Percentiles rank a stretch among this genome's conserved stretches.
These are phyloP conservation scores for Dalechampia spathulata DNA, from an alignment of 441 rosid genomes.

Conservation along the genomic window DNA sequence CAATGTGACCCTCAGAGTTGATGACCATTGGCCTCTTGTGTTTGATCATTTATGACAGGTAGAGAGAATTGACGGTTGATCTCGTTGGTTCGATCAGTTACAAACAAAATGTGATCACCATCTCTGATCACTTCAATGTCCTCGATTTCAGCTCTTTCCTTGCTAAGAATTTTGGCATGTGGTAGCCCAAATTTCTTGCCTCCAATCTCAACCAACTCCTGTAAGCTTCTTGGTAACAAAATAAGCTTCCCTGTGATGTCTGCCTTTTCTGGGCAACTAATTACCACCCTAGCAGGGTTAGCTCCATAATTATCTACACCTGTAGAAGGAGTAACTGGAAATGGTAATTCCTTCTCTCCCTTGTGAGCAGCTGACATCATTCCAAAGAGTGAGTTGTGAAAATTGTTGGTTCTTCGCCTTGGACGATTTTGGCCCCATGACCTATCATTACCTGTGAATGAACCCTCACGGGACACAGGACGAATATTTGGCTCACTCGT, in stretches of 20 bases:
- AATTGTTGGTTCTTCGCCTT: conserved; percentile 44
- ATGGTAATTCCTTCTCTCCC: conserved; percentile 26
- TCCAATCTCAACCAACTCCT: conserved; percentile 48
- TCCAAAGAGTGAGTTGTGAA: conserved; percentile 65
- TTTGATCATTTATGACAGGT: conserved; percentile 15
- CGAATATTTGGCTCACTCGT: conserved; percentile 45
- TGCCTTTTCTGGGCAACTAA: conserved; percentile 49
- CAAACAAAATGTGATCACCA: conserved; percentile 56
- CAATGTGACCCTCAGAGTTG: no score
- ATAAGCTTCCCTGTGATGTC: conserved; percentile 40
- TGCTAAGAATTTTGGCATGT: conserved; percentile 37
- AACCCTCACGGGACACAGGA: conserved; percentile 25
- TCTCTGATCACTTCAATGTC: conserved; percentile 60
- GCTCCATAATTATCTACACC: background rate
- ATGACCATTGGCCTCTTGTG: background rate
- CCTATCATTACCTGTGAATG: conserved; percentile 23
- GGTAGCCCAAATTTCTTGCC: conserved; percentile 41
- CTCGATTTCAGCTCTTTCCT: conserved; percentile 59
- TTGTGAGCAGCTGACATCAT: conserved; percentile 48
- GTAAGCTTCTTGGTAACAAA: conserved; percentile 44
- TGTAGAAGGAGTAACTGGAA: conserved; percentile 14
- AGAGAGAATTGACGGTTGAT: conserved; percentile 3
- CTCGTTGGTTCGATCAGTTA: conserved; percentile 9
- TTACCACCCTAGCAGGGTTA: conserved; percentile 36
- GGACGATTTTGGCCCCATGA: conserved; percentile 36